Percentiles rank a stretch among this genome's conserved stretches.
These are phyloP conservation scores for Starmerella sirachaensis DNA, from an alignment of 805 yeast genomes.

Conservation along the genomic window DNA sequence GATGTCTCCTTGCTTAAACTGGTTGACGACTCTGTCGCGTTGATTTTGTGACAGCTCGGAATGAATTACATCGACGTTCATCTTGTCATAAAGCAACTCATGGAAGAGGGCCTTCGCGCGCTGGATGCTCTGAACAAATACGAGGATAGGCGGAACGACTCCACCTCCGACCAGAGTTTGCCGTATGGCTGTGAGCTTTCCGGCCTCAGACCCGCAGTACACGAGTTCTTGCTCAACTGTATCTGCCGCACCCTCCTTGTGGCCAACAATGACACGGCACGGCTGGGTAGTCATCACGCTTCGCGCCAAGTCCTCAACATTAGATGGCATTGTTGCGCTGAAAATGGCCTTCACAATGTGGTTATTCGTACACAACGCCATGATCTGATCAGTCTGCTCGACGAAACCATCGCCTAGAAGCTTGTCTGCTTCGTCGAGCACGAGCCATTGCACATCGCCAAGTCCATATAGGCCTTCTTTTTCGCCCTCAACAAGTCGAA, in stretches of 20 bases:
- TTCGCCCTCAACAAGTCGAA: constrained; percentile 70
- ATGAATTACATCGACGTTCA: constrained; percentile 91
- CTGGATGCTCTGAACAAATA: constrained; percentile 79
- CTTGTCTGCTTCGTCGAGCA: constrained; percentile 94
- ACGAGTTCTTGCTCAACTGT: constrained; percentile 72
- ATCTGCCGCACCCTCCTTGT: constrained; percentile 81
- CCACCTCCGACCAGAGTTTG: constrained; percentile 66
- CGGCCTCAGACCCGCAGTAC: constrained; percentile 88
- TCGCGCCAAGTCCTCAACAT: constrained; percentile 78
- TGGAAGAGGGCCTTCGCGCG: constrained; percentile 94
- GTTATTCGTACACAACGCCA: constrained; percentile 40
- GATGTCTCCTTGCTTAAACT: constrained; percentile 77
- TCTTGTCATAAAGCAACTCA: constrained; percentile 78
- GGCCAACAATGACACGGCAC: constrained; percentile 78
- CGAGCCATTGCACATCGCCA: constrained; percentile 53
- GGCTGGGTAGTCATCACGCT: constrained; percentile 70
- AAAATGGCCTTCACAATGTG: constrained; percentile 62
- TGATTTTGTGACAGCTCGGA: constrained; percentile 86
- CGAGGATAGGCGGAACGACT: constrained; percentile 83
- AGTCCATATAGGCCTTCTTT: constrained; percentile 50
- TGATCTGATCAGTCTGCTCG: constrained; percentile 79
- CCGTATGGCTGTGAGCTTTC: constrained; percentile 83
- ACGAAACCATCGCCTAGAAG: constrained; percentile 78
- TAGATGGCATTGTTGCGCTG: constrained; percentile 91
- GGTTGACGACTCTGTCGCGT: constrained; percentile 70